Evolutionary conservation across 257 asterid genomes (phyloP).

Genomic region (Primulina tabacum): DNA sequence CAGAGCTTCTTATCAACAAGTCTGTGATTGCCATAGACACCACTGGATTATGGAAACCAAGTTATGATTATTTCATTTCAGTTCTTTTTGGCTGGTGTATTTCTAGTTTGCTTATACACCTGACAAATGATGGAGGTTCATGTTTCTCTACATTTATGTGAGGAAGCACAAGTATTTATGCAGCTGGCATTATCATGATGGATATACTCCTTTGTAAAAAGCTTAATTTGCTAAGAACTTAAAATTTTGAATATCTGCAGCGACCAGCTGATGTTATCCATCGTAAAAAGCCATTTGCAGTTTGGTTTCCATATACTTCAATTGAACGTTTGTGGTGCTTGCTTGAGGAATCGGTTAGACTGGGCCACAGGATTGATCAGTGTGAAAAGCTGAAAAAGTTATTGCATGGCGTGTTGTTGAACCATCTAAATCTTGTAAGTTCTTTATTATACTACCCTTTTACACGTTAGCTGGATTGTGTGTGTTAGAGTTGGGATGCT

Average conservation of each 20-base stretch:
- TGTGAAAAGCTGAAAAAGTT: conserved; percentile 71
- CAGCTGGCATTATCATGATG: not conserved
- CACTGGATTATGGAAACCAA: not conserved
- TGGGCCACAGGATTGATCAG: conserved; percentile 78
- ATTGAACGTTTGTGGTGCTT: conserved; percentile 83
- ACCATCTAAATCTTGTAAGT: conserved; percentile 75
- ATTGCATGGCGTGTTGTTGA: conserved; percentile 54
- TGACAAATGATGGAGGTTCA: conserved; percentile 13
- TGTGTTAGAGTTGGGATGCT: not conserved
- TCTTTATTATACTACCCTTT: conserved; percentile 1
- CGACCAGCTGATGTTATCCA: conserved; percentile 70
- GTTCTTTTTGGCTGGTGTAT: not conserved
- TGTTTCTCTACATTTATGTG: not conserved
- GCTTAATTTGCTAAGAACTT: conserved; percentile 14
- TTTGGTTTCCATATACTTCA: conserved; percentile 88
- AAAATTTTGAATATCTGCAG: conserved; percentile 44
- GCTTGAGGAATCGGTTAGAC: conserved; percentile 76
- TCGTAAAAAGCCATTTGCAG: conserved; percentile 71
- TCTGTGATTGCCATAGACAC: not conserved
- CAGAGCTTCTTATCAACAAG: not conserved
- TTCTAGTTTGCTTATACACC: not conserved
- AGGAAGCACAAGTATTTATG: not conserved
- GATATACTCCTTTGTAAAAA: not conserved
- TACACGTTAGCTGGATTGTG: not conserved
- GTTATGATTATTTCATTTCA: not conserved